Conservation (phyloP, 2,329 filamentous ascomycete species). For the Cladosporium phlei region DNA sequence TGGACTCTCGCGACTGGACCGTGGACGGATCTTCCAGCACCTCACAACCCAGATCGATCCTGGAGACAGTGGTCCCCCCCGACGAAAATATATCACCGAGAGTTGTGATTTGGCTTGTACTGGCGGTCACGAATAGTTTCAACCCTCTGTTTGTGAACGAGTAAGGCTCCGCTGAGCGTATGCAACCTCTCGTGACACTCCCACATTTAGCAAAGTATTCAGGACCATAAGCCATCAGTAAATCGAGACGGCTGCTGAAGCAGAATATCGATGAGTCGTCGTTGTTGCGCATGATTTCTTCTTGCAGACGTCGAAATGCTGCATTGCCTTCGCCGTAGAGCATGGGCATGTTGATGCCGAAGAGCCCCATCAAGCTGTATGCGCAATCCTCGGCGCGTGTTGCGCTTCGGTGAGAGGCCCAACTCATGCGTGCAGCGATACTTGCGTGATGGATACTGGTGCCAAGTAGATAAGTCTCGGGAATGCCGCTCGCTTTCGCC, state of each 20-base stretch:
- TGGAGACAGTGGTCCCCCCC: not conserved
- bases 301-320: slow-evolving; percentile 12
- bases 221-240: not conserved
- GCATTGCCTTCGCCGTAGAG: slow-evolving; percentile 34
- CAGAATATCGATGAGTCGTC: slow-evolving; percentile 7
- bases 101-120: not conserved
- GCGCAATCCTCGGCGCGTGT: slow-evolving; percentile 37
- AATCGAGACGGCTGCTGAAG: not conserved
- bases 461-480: not conserved
- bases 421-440: slow-evolving; percentile 14
- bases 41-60: not conserved
- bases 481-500: not conserved
- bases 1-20: not conserved
- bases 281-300: slow-evolving; percentile 9
- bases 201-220: slow-evolving; percentile 1
- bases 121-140: not conserved
- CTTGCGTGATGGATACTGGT: not conserved
- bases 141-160: not conserved
- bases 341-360: slow-evolving; percentile 41
- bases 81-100: not conserved
- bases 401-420: slow-evolving; percentile 7
- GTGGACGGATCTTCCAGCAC: not conserved
- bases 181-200: not conserved
- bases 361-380: slow-evolving; percentile 43
- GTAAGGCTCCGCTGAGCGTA: not conserved